Evolutionary conservation across 2,329 filamentous ascomycete species (phyloP).

Genomic region (Lanzia echinophila): DNA sequence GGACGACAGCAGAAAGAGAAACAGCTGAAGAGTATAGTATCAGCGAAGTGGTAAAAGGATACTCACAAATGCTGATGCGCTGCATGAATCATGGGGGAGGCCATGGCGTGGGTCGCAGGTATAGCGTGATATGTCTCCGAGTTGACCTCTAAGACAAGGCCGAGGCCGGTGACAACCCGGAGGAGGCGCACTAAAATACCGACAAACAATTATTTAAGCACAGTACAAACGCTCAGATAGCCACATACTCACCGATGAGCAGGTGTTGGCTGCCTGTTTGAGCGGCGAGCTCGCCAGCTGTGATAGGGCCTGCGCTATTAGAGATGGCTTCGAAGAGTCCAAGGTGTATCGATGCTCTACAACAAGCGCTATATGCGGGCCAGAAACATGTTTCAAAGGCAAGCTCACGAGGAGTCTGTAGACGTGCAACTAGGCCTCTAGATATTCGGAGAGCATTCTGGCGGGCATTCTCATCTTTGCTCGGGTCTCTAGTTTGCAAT

Average conservation of each 20-base stretch:
- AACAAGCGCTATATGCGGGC: background rate
- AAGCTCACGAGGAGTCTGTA: background rate
- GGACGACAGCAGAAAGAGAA: background rate
- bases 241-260: background rate
- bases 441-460: background rate
- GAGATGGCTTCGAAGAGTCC: background rate
- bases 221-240: background rate
- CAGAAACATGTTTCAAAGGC: background rate
- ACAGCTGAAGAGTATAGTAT: background rate
- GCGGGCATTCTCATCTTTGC: background rate
- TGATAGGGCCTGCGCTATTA: background rate
- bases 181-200: background rate
- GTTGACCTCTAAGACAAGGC: background rate
- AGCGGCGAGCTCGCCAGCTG: background rate
- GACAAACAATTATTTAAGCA: background rate
- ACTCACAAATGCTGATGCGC: background rate
- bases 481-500: background rate
- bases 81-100: background rate
- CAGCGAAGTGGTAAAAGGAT: background rate
- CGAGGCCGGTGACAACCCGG: background rate
- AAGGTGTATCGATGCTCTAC: background rate
- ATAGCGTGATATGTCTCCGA: background rate
- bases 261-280: background rate
- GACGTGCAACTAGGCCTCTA: background rate
- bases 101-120: background rate